Evolutionary conservation across 163 green algal species (phyloP).

Genomic region (Dunaliella salina): DNA sequence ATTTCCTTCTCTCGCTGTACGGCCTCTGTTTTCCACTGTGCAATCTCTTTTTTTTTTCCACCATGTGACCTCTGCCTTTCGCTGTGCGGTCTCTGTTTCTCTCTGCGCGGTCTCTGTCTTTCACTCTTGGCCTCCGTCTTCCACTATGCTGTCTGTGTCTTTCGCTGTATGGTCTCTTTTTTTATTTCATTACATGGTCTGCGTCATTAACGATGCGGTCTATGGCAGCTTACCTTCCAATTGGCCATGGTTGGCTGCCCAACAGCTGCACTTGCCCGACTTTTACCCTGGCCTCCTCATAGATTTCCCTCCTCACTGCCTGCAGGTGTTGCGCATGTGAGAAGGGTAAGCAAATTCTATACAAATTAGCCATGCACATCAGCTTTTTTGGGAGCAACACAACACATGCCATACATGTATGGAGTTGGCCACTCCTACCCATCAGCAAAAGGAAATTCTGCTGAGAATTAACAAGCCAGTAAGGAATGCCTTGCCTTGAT

Average conservation of each 20-base stretch:
- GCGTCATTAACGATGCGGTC: neutral
- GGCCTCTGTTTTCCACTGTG: too few relatives aligned
- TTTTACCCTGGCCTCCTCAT: slow-evolving; percentile 67
- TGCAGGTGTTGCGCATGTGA: slow-evolving; percentile 36
- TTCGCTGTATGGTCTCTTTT: neutral
- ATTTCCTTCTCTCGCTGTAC: too few relatives aligned
- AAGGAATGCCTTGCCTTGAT: too few relatives aligned
- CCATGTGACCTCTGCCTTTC: too few relatives aligned
- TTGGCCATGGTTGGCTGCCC: slow-evolving; percentile 29
- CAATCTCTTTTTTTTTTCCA: too few relatives aligned
- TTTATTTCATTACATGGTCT: neutral
- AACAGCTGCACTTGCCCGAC: slow-evolving; percentile 63
- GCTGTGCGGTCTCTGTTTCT: neutral
- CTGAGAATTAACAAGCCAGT: too few relatives aligned
- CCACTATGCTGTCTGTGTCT: neutral
- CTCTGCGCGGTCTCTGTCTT: neutral
- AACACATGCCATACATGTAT: too few relatives aligned
- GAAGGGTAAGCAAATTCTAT: too few relatives aligned
- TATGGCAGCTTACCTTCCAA: slow-evolving; percentile 10
- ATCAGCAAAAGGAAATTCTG: too few relatives aligned
- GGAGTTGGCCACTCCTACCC: too few relatives aligned
- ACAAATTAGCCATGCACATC: too few relatives aligned
- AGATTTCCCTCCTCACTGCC: slow-evolving; percentile 68
- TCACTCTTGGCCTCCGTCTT: neutral
- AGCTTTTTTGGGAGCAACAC: too few relatives aligned